Base-by-base conservation (phyloP, 1,139 yeast species). In the Debaryomyces coudertii region DNA sequence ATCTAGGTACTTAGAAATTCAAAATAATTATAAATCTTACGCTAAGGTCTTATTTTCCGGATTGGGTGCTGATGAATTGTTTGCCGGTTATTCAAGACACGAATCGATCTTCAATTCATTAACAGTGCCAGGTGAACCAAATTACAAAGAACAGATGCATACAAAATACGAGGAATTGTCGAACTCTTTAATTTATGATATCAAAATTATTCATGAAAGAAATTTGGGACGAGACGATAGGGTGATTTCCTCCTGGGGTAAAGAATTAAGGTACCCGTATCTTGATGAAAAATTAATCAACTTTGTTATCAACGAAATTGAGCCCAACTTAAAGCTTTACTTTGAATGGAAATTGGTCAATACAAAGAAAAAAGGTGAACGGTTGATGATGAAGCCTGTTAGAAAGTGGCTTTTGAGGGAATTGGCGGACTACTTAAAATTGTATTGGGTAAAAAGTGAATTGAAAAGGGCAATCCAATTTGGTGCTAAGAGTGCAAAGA, bases 391-490 rank as follows among this genome's bases (percentile, higher is more conserved):
- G 55, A 62, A 57, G 14, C 69, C 72, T 4, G 69, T 66, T 1
- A 71, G 95, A 44, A 93, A 93, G 61, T 71, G 69, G 50, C 65
- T 87, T 1, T 66, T 93, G 35, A 65, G 99, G 43, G 66, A 71
- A 42, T 59, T 89, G 15, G 97, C 97, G 0, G 55, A 51, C 2
- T 28, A 40, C 0, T 58, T 84, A 45, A 81, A 80, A 0, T 63
- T 92, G 35, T 62, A 54, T 0, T 78, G 77, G 64, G 95, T 90
- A 0, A 70, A 83, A 18, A 68, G 71, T 28, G 98, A 93, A 59
- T 81, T 86, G n/a, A 93, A 93, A 61, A 72, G 99, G 42, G 99
- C 99, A 0, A 90, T 93, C 50, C 99, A 93, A 60, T 93, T 93
- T 66, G 99, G 99, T 0, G 88, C 98, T 0, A 83, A 87, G 54